Percentiles rank a stretch among this genome's conserved stretches.
These are phyloP conservation scores for Sicyos edulis DNA, from an alignment of 306 rosid species.

Conservation along the genomic window DNA sequence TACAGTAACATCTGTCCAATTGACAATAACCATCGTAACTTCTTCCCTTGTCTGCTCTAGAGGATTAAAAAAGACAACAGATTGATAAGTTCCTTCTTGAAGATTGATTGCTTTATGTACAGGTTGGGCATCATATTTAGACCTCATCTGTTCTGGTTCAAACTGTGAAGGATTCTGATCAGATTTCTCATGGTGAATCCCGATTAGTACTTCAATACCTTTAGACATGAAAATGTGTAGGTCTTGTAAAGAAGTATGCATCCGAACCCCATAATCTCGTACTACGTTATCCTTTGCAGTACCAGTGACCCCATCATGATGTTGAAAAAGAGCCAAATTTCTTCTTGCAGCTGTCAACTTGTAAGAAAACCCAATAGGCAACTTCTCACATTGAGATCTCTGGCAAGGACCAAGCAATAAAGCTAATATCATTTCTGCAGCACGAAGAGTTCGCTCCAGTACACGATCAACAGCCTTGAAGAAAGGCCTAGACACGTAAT, in stretches of 20 bases:
- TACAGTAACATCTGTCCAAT: constrained; percentile 65
- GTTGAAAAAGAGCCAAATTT: constrained; percentile 97
- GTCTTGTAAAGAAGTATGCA: constrained; percentile 89
- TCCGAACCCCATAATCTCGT: constrained; percentile 78
- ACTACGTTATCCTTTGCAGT: constrained; percentile 97
- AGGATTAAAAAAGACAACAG: constrained; percentile 70
- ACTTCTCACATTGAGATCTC: constrained; percentile 78
- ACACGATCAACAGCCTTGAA: constrained; percentile 98
- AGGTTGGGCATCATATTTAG: constrained; percentile 85
- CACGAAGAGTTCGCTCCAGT: constrained; percentile 84
- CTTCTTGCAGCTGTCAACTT: constrained; percentile 97
- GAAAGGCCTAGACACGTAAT: constrained; percentile 96
- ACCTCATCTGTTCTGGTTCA: constrained; percentile 72
- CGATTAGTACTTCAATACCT: constrained; percentile 78
- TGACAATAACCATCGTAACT: constrained; percentile 72
- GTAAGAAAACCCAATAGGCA: constrained; percentile 64
- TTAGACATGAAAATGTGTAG: constrained; percentile 88
- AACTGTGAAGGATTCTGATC: constrained; percentile 70
- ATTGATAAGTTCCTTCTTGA: constrained; percentile 52
- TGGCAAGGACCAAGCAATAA: constrained; percentile 70
- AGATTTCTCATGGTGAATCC: constrained; percentile 66
- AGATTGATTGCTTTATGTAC: constrained; percentile 57
- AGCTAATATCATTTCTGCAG: constrained; percentile 82
- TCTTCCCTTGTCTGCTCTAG: constrained; percentile 86
- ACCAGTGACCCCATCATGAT: constrained; percentile 98